Base-by-base conservation (phyloP, 2,329 filamentous ascomycete genomes). In the Epichloe aotearoae region DNA sequence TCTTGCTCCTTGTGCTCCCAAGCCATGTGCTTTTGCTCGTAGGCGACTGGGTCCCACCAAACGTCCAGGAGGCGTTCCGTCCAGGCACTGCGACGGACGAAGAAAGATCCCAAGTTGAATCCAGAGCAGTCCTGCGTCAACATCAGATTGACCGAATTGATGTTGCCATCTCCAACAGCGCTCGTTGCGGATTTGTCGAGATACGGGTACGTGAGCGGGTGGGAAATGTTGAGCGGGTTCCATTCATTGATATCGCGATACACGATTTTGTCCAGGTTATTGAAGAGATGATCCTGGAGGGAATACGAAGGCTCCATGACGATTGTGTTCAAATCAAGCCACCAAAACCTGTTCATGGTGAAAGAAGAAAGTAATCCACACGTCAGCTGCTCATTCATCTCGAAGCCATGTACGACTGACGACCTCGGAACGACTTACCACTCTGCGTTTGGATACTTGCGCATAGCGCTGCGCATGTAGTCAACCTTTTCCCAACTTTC, bases 401-500 rank as follows among this genome's bases (percentile, higher is more conserved):
- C 30, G 30, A 10, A 11, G 30, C 8, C 30, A 30, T 30, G 30
- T 11, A 30, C 30, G 30, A 30, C 30, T 30, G 17, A n/a, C 20
- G 23, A 10, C 26, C 6, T 14, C 3, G 11, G 33, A 15, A 30
- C 43, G 20, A 47, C 82, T 68, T 74, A 95, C 93, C 93, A 98
- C 73, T 98, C 91, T 36, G 91, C 93, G 56, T 95, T 78, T 30
- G 93, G 93, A 63, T 97, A 96, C 66, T 96, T 96, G 64, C 83
- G 80, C 77, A 98, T 83, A 43, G 85, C 83, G 54, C 88, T 86
- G 54, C 91, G 82, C 60, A 98, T 82, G 41, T 88, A 88, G 66
- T 98, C 93, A 54, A 96, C 90, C 74, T 97, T 98, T 70, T 98
- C 93, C 93, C 93, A 98, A 66, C 91, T 94, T 70, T 98, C 93